A percentile compares a stretch with the other conserved stretches of the same genome.
Conservation (phyloP, 768 basidiomycete species). For the Xerocomellus chrysenteron region DNA sequence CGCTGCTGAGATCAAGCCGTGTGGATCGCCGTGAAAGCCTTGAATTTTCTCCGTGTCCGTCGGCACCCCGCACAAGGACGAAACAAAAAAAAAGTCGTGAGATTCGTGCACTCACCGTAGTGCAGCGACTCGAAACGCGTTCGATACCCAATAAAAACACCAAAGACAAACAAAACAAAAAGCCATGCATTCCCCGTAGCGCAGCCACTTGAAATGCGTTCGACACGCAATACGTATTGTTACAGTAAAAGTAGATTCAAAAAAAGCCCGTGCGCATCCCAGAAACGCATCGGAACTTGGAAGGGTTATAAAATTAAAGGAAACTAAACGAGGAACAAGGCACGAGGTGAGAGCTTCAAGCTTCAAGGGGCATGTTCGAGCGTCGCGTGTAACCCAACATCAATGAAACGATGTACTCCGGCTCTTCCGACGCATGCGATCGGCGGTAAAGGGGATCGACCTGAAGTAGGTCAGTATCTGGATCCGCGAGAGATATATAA, state of each 20-base stretch:
- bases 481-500: neutral
- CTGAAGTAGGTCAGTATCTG: conserved; percentile 1
- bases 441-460: neutral
- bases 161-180: neutral
- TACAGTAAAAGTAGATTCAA: neutral
- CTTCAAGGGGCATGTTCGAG: neutral
- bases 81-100: neutral
- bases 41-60: neutral
- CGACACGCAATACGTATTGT: no score
- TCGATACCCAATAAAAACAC: no score
- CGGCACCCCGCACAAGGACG: neutral
- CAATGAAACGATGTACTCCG: neutral
- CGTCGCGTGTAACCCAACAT: neutral
- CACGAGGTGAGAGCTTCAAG: neutral
- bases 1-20: no score
- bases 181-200: neutral
- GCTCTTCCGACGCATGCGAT: conserved; percentile 8
- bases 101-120: no score
- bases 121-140: no score
- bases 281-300: neutral
- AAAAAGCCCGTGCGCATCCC: neutral
- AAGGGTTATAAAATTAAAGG: neutral
- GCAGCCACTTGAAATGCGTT: neutral
- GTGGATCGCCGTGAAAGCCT: no score
- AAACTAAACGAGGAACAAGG: neutral